Evolutionary conservation across 306 rosid genomes (phyloP).

Genomic region (Cicer chorassanicum): DNA sequence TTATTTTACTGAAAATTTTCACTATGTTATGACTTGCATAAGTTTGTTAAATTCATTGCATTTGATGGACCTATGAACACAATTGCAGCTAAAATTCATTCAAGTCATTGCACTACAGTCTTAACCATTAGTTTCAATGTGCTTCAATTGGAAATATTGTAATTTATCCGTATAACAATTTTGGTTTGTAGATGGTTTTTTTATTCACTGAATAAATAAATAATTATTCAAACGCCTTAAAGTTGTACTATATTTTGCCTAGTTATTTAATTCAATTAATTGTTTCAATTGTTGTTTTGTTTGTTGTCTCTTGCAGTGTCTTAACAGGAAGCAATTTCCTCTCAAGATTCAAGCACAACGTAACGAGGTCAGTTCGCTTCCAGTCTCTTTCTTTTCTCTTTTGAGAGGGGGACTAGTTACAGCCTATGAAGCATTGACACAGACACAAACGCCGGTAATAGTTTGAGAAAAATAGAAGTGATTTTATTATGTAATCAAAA

Average conservation of each 20-base stretch:
- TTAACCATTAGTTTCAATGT: slow-evolving; percentile 8
- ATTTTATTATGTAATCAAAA: too few species aligned
- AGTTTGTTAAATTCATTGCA: slow-evolving; percentile 4
- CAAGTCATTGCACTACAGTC: neutral
- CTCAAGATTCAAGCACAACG: slow-evolving; percentile 56
- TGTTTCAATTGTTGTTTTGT: slow-evolving; percentile 40
- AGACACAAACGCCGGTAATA: too few species aligned
- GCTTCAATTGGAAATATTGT: slow-evolving; percentile 7
- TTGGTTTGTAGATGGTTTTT: slow-evolving; percentile 5
- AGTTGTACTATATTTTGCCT: neutral
- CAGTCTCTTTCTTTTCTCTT: neutral
- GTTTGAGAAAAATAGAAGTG: too few species aligned
- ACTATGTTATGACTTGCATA: neutral
- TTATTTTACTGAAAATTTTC: too few species aligned
- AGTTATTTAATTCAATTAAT: slow-evolving; percentile 1
- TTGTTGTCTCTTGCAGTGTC: slow-evolving; percentile 59
- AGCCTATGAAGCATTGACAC: too few species aligned
- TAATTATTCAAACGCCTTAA: slow-evolving; percentile 26
- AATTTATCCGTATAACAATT: slow-evolving; percentile 1
- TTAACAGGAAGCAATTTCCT: slow-evolving; percentile 54
- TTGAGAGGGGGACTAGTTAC: too few species aligned
- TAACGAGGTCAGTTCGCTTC: slow-evolving; percentile 44
- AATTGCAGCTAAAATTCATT: too few species aligned
- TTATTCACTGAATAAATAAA: slow-evolving; percentile 18
- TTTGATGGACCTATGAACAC: too few species aligned